These are phyloP conservation scores for Trypanosoma caninum DNA, from an alignment of 208 protist species.

Conservation along the genomic window DNA sequence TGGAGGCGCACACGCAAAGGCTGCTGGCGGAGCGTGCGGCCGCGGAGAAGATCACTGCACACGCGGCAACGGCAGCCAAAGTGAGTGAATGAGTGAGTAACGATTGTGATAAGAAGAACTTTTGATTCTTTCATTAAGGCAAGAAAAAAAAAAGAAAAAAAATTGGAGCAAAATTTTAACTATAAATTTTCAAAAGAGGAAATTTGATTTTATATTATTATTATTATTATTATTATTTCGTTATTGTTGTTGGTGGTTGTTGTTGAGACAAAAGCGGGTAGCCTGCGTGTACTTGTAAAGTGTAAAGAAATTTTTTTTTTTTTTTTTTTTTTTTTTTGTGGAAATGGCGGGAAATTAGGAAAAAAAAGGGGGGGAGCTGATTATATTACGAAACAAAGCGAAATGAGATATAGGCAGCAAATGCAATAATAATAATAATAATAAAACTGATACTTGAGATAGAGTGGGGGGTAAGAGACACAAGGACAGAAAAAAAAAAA, in stretches of 20 bases:
- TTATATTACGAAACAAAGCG: no score
- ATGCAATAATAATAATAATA: no score
- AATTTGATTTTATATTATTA: background rate
- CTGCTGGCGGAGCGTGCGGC: slow-evolving; percentile 72
- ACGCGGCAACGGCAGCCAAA: slow-evolving; percentile 1
- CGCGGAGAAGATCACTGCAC: slow-evolving; percentile 29
- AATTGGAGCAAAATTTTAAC: background rate
- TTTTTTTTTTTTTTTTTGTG: slow-evolving; percentile 3
- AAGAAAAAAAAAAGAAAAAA: slow-evolving; percentile 6
- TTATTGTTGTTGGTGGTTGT: no score
- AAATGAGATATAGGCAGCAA: no score
- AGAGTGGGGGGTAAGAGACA: no score
- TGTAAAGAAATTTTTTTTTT: background rate
- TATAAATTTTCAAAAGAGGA: slow-evolving; percentile 1
- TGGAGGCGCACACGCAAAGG: slow-evolving; percentile 87
- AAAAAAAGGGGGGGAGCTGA: no score
- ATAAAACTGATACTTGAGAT: no score
- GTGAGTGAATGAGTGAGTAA: slow-evolving; percentile 20
- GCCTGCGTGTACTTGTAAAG: background rate
- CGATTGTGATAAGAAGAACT: background rate
- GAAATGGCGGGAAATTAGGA: no score
- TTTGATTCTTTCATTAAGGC: background rate
- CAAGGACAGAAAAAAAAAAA: background rate
- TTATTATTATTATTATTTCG: no score
- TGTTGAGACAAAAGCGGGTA: background rate